Evolutionary conservation across 1,284 basidiomycete species (phyloP).

Genomic region (Malassezia sp.): DNA sequence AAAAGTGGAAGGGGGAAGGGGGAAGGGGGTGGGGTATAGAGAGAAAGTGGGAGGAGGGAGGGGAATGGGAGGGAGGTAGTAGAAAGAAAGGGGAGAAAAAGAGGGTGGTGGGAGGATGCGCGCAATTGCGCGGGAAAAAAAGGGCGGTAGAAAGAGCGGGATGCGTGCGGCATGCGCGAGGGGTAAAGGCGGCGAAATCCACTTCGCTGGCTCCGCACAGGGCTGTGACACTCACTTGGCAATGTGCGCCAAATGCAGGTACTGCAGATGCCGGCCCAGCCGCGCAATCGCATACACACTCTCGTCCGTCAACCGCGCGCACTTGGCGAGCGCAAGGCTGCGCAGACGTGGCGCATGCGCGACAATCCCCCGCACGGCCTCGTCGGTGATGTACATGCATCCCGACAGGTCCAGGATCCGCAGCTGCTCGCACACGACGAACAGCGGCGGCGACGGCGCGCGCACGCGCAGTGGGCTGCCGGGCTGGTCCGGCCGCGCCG

Average conservation of each 20-base stretch:
- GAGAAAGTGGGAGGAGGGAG: too few species aligned
- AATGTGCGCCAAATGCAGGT: slow-evolving; percentile 88
- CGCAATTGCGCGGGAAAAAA: neutral
- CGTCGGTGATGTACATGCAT: slow-evolving; percentile 71
- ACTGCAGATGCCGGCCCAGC: slow-evolving; percentile 83
- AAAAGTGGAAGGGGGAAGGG: too few species aligned
- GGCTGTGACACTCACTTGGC: too few species aligned
- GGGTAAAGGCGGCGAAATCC: too few species aligned
- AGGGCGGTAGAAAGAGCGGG: neutral
- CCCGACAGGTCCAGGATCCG: slow-evolving; percentile 56
- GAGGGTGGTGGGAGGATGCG: neutral
- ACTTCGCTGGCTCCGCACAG: too few species aligned
- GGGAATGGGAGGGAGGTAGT: too few species aligned
- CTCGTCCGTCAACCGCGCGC: slow-evolving; percentile 69
- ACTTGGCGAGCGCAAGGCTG: slow-evolving; percentile 85
- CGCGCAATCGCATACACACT: slow-evolving; percentile 72
- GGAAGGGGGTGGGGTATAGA: too few species aligned
- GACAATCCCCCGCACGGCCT: slow-evolving; percentile 78
- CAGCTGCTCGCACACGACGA: slow-evolving; percentile 36
- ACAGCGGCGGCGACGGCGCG: slow-evolving; percentile 54
- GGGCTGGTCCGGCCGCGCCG: too few species aligned
- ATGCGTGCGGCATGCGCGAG: neutral
- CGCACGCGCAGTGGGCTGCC: slow-evolving; percentile 58
- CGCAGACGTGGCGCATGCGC: slow-evolving; percentile 78
- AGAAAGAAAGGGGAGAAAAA: too few species aligned